These are phyloP conservation scores for Calonectria hongkongensis DNA, from an alignment of 2,329 filamentous ascomycete genomes.

Conservation along the genomic window DNA sequence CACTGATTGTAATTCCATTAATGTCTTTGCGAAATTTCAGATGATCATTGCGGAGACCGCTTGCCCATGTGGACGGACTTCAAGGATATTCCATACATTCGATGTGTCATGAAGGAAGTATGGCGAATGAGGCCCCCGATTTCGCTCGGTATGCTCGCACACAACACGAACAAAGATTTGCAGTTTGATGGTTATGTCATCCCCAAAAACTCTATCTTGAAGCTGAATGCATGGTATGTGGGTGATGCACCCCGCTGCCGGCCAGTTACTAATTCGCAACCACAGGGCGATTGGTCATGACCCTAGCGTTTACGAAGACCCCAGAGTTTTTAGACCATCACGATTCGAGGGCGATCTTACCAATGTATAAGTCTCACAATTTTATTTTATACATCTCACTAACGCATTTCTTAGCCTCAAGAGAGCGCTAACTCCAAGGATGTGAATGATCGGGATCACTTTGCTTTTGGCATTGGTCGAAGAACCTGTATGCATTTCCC, in stretches of 20 bases:
- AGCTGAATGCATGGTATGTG: conserved; percentile 5
- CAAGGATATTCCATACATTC: conserved; percentile 10
- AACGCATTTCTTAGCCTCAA: background rate
- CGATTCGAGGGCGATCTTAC: background rate
- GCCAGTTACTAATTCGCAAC: background rate
- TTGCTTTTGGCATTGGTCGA: background rate
- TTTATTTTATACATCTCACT: background rate
- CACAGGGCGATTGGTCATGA: background rate
- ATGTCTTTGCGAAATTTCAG: background rate
- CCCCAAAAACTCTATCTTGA: background rate
- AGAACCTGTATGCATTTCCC: background rate
- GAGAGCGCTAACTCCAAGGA: background rate
- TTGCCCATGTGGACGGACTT: background rate
- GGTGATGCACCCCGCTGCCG: too few relatives aligned
- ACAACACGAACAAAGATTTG: background rate
- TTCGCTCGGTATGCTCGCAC: conserved; percentile 2
- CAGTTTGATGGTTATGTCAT: conserved; percentile 3
- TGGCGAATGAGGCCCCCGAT: conserved; percentile 16
- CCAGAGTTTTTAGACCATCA: background rate
- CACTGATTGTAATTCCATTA: too few relatives aligned
- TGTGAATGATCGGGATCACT: background rate
- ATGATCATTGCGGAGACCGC: background rate
- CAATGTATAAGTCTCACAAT: background rate
- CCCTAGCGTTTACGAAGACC: background rate
- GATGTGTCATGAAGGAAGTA: conserved; percentile 13